These are phyloP conservation scores for Thinopyrum elongatum DNA, from an alignment of 176 grass and related monocot species.

Conservation along the genomic window DNA sequence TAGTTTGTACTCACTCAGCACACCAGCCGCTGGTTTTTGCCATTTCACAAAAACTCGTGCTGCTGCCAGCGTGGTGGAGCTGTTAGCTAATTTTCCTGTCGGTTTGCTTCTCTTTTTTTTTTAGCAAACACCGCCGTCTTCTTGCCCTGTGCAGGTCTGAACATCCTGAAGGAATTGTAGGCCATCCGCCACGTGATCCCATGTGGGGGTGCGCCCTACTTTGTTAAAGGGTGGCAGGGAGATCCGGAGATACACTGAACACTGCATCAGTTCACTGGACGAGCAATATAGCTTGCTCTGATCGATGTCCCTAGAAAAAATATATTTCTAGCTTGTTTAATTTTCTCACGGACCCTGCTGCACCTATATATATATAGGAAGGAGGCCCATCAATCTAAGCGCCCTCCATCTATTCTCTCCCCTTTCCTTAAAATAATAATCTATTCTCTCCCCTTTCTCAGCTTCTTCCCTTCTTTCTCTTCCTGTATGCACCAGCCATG, in stretches of 20 bases:
- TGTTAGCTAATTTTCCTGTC: too few relatives aligned
- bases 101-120: too few relatives aligned
- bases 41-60: too few relatives aligned
- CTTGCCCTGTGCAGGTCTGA: background rate
- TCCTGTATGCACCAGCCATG: background rate
- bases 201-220: background rate
- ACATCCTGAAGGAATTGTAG: background rate
- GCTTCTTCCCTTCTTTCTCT: background rate
- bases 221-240: background rate
- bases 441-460: background rate
- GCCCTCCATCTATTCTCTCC: background rate
- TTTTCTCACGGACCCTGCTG: slow-evolving; percentile 2
- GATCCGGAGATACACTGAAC: background rate
- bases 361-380: background rate
- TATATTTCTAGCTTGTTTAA: background rate
- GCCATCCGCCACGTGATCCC: background rate
- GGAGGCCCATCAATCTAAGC: background rate
- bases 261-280: background rate
- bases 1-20: too few relatives aligned
- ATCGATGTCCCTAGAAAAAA: too few relatives aligned
- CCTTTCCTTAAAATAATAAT: too few relatives aligned
- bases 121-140: too few relatives aligned
- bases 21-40: too few relatives aligned
- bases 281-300: too few relatives aligned
- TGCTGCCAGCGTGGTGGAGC: too few relatives aligned